Base-by-base conservation (phyloP, 495 filamentous ascomycete species). In the Neurospora tetraspora region DNA sequence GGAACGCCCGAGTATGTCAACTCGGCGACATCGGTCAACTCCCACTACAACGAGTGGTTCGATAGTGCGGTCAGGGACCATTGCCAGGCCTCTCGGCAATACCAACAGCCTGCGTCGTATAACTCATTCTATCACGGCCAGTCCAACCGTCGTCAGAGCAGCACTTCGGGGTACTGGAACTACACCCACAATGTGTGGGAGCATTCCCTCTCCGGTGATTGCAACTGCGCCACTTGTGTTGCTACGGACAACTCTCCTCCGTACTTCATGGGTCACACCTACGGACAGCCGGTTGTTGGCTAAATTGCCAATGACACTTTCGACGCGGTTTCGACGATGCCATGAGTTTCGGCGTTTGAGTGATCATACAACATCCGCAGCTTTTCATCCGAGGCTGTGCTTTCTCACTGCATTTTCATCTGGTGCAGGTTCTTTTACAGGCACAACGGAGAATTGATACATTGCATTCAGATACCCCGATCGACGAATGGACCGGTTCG, bases 141-240 rank as follows among this genome's bases (percentile, higher is more conserved):
- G n/a, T 69, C 77, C n/a, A 80, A 75, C 59, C 77, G 74, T 23
- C 77, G 76, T 53, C 73, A 72, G 70, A 79, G 77, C 73, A 83
- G 80, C 34, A 74, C 77, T 10, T 71, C 78, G 72, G 85, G 81
- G 68, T 81, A 87, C 72, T 65, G 53, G 53, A 85, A 85, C 39
- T 89, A 90, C 71, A 84, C 85, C 31, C 87, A 88, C 69, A 85
- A 81, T 78, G 82, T 84, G 38, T 91, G 90, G 88, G 83, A 87
- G 72, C 86, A 87, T 73, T 86, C 84, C 45, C 85, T 87, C 76
- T 86, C 86, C 65, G 85, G 86, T 38, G 92, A 90, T 23, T 96
- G 92, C 78, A 86, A 84, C 72, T 96, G 93, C 79, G 78, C 83
- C 68, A 87, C 89, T 71, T 95, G 92, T 80, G 81, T 83, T 20